phyloP scores from a whole-genome alignment of 805 yeast species.

The Suhomyces tanzawaensis region DNA sequence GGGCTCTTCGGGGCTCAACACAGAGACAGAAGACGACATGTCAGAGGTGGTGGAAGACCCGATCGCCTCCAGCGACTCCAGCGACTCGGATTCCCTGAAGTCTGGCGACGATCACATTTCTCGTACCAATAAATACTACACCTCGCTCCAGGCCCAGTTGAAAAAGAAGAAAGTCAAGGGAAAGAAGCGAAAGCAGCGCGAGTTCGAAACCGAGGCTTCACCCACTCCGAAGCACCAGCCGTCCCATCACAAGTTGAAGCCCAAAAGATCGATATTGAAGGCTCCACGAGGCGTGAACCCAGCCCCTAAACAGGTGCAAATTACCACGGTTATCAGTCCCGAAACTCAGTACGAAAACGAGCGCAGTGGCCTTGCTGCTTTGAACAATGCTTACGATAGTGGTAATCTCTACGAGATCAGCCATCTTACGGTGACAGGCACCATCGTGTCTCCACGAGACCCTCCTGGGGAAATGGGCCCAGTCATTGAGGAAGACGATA shows the following conservation, averaged over 20 bases:
- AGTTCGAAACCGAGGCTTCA: conserved; percentile 15
- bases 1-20: conserved; percentile 25
- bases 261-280: conserved; percentile 42
- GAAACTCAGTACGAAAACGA: conserved; percentile 7
- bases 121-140: conserved; percentile 21
- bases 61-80: conserved; percentile 2
- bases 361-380: conserved; percentile 12
- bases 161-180: conserved; percentile 12
- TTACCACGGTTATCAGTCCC: neutral
- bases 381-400: conserved; percentile 13
- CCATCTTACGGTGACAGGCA: conserved; percentile 11
- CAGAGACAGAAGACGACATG: conserved; percentile 18
- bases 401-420: conserved; percentile 5
- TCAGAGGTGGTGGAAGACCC: conserved; percentile 9
- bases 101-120: conserved; percentile 5
- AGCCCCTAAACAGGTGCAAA: neutral
- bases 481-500: conserved; percentile 4
- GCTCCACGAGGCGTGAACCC: neutral
- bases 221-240: conserved; percentile 44
- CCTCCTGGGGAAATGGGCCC: neutral
- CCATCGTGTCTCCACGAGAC: conserved; percentile 6
- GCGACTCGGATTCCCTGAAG: conserved; percentile 7
- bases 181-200: neutral
- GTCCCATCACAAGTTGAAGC: conserved; percentile 40
- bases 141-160: conserved; percentile 13